Conservation (phyloP, 768 basidiomycete species). For the Termitomyces titanicus region DNA sequence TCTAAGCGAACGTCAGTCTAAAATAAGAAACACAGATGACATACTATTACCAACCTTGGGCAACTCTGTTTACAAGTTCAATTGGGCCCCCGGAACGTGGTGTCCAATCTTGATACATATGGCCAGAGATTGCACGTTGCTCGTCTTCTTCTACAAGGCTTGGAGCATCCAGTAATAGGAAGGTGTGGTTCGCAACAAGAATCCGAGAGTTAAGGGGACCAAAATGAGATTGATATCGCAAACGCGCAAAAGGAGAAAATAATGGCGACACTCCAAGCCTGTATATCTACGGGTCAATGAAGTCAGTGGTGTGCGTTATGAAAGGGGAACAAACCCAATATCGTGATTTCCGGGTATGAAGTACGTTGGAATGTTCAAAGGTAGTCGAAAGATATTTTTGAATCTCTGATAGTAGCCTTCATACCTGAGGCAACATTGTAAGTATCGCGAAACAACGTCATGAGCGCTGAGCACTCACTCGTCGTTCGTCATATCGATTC, state of each 20-base stretch:
- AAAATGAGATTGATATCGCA: conserved; percentile 72
- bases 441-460: background rate
- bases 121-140: conserved; percentile 38
- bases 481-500: conserved; percentile 53
- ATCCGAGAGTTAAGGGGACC: conserved; percentile 66
- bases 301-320: background rate
- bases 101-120: conserved; percentile 44
- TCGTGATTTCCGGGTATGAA: conserved; percentile 93
- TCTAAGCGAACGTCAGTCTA: conserved; percentile 17
- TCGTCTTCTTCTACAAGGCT: conserved; percentile 73
- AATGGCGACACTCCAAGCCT: conserved; percentile 44
- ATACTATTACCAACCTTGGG: conserved; percentile 25
- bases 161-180: conserved; percentile 72
- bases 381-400: conserved; percentile 59
- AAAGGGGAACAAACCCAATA: conserved; percentile 51
- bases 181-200: conserved; percentile 65
- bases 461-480: conserved; percentile 60
- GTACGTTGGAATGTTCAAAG: conserved; percentile 49
- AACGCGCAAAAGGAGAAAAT: conserved; percentile 43
- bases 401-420: conserved; percentile 66
- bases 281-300: conserved; percentile 14
- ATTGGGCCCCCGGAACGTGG: conserved; percentile 45
- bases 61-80: conserved; percentile 48
- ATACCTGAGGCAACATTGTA: conserved; percentile 49
- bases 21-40: background rate